phyloP scores from a whole-genome alignment of 2,329 filamentous ascomycete genomes.

The Plenodomus lindquistii region DNA sequence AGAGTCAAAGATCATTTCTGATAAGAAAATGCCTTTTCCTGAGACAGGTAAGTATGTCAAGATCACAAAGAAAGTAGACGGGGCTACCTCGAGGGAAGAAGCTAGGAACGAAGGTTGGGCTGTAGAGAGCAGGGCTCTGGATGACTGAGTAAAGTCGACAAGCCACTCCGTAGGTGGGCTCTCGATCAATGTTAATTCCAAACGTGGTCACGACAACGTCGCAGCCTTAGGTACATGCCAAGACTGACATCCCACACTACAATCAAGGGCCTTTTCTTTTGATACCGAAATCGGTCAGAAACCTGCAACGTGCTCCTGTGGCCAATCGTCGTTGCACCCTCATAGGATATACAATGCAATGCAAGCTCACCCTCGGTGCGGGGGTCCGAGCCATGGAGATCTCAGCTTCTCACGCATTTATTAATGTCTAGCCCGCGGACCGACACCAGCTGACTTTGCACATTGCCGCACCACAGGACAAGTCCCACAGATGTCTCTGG shows the following conservation, averaged over 20 bases:
- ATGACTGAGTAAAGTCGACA: slow-evolving; percentile 6
- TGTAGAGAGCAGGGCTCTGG: slow-evolving; percentile 10
- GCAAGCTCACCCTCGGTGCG: not conserved
- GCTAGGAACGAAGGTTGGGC: not conserved
- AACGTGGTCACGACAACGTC: not conserved
- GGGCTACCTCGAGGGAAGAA: not conserved
- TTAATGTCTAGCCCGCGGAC: not conserved
- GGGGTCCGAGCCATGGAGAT: not conserved
- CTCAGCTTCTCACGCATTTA: not conserved
- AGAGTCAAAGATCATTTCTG: not conserved
- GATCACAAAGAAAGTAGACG: slow-evolving; percentile 11
- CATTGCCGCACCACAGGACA: not conserved
- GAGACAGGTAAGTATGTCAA: slow-evolving; percentile 26
- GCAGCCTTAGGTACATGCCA: not conserved
- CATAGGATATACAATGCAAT: not conserved
- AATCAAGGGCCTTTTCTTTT: not conserved
- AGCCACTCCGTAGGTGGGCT: not conserved
- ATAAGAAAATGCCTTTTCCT: slow-evolving; percentile 9
- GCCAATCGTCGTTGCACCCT: not conserved
- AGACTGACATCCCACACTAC: not conserved
- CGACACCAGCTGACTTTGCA: not conserved
- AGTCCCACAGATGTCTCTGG: not conserved
- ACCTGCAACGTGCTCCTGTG: not conserved
- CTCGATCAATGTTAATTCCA: not conserved
- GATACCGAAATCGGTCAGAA: not conserved